phyloP scores from a whole-genome alignment of 257 asterid species.

The Solanum etuberosum region DNA sequence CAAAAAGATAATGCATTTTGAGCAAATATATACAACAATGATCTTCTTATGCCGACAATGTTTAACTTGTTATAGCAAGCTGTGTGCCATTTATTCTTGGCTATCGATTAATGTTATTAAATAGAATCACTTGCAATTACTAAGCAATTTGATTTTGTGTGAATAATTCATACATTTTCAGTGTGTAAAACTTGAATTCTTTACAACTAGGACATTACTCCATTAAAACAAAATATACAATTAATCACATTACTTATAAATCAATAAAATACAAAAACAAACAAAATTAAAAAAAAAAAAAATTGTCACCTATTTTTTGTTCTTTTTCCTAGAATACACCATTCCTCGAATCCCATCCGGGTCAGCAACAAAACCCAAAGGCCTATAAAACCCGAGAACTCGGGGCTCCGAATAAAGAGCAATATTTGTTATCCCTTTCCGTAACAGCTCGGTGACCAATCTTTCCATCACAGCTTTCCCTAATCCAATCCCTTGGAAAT shows the following conservation, averaged over 20 bases:
- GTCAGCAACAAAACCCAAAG: slow-evolving; percentile 82
- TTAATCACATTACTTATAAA: background rate
- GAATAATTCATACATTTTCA: background rate
- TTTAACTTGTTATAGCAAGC: background rate
- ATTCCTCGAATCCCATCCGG: slow-evolving; percentile 92
- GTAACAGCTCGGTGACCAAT: slow-evolving; percentile 44
- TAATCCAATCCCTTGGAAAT: slow-evolving; percentile 75
- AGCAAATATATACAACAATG: background rate
- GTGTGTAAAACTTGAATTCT: too few relatives aligned
- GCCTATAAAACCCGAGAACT: slow-evolving; percentile 83
- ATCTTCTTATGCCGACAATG: background rate
- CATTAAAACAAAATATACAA: background rate
- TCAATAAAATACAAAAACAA: background rate
- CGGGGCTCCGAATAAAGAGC: slow-evolving; percentile 97
- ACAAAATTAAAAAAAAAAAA: too few relatives aligned
- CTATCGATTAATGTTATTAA: background rate
- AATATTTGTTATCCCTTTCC: slow-evolving; percentile 66
- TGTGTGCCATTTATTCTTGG: background rate
- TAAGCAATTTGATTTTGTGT: too few relatives aligned
- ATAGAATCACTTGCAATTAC: background rate
- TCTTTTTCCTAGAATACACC: slow-evolving; percentile 69
- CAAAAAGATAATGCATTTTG: background rate
- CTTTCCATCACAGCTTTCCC: slow-evolving; percentile 98
- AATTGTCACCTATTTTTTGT: slow-evolving; percentile 8
- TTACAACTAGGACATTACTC: background rate